Conservation (phyloP, 176 grass and related monocot species). For the Echinochloa phyllopogon region DNA sequence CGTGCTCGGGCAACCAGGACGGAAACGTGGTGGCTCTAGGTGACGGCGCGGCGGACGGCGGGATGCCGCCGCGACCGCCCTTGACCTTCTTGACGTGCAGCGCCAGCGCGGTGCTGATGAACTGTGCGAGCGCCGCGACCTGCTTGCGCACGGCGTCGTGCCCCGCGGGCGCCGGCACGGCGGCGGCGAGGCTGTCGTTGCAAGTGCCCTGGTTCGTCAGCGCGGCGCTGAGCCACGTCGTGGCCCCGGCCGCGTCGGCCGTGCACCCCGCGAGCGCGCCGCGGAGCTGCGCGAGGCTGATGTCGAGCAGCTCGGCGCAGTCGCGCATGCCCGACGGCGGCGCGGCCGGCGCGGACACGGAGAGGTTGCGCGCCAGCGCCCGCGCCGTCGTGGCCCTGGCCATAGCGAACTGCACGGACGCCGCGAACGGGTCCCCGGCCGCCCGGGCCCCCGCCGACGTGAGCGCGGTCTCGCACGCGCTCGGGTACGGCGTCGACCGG, state of each 20-base stretch:
- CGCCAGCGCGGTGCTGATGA: slow-evolving; percentile 74
- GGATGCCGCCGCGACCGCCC: background rate
- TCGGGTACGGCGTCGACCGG: slow-evolving; percentile 59
- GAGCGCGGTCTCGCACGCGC: slow-evolving; percentile 59
- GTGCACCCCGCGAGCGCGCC: slow-evolving; percentile 39
- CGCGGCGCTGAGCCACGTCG: slow-evolving; percentile 90
- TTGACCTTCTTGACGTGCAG: slow-evolving; percentile 56
- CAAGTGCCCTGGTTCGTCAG: slow-evolving; percentile 91
- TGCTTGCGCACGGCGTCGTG: slow-evolving; percentile 36
- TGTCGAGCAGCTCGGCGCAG: slow-evolving; percentile 81
- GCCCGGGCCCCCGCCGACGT: slow-evolving; percentile 42
- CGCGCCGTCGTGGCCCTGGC: slow-evolving; percentile 51
- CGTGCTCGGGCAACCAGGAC: slow-evolving; percentile 53
- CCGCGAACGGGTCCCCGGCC: slow-evolving; percentile 47
- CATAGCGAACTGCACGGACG: slow-evolving; percentile 81
- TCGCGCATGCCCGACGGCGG: slow-evolving; percentile 51
- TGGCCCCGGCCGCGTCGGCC: slow-evolving; percentile 44
- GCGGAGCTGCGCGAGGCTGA: slow-evolving; percentile 63
- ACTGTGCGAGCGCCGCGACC: slow-evolving; percentile 55
- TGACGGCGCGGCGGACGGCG: background rate
- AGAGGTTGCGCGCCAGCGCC: slow-evolving; percentile 63
- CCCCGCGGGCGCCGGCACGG: slow-evolving; percentile 27
- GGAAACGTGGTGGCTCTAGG: slow-evolving; percentile 36
- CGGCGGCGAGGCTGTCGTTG: slow-evolving; percentile 60
- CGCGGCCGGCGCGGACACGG: background rate